Conservation (phyloP, 2,329 filamentous ascomycete genomes). For the Pseudogymnoascus sp. region DNA sequence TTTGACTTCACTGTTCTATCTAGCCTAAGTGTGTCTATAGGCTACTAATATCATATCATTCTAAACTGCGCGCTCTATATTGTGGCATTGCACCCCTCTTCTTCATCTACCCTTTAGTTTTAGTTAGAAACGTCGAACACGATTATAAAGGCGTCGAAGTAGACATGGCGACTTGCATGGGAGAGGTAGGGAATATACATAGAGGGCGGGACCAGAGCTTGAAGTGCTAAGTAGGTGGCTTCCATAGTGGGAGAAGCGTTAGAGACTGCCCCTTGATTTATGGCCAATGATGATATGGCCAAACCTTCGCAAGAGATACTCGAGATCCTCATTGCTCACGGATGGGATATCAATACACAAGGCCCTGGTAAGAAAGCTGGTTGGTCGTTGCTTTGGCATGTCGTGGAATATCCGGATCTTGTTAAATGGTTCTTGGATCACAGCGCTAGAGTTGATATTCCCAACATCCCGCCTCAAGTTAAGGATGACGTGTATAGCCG, state of each 20-base stretch:
- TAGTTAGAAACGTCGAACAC: too few species aligned
- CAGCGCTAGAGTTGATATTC: constrained; percentile 4
- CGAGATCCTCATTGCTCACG: constrained; percentile 13
- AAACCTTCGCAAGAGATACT: constrained; percentile 10
- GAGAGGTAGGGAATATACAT: too few species aligned
- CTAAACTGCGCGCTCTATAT: neutral
- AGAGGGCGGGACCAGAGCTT: too few species aligned
- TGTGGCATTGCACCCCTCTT: neutral
- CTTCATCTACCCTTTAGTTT: neutral
- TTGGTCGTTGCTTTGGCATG: constrained; percentile 4
- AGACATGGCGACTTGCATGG: too few species aligned
- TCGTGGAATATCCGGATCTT: constrained; percentile 8
- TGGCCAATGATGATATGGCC: neutral
- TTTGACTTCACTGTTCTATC: neutral
- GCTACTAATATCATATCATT: neutral
- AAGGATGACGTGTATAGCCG: neutral
- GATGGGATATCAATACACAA: constrained; percentile 11
- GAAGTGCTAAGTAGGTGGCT: too few species aligned
- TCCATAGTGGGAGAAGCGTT: too few species aligned
- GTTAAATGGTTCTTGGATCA: constrained; percentile 9
- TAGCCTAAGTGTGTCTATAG: neutral
- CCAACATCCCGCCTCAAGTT: neutral
- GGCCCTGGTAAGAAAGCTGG: neutral
- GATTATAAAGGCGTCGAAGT: too few species aligned
- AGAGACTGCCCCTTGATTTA: too few species aligned